These are phyloP conservation scores for Mayamaea pseudoterrestris DNA, from an alignment of 108 stramenopile genomes.

Conservation along the genomic window DNA sequence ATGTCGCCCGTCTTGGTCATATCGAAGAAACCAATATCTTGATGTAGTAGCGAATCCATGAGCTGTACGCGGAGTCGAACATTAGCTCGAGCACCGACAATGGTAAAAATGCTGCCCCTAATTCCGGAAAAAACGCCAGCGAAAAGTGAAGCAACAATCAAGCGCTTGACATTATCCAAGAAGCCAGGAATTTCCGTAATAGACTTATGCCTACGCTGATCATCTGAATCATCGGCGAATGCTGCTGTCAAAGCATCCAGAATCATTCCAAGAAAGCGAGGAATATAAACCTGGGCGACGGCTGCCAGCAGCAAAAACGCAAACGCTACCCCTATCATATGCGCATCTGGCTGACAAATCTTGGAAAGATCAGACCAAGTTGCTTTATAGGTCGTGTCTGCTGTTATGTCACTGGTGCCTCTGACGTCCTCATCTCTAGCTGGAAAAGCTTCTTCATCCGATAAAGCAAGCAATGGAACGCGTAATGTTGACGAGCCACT, in stretches of 20 bases:
- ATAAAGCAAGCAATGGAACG: conserved; percentile 20
- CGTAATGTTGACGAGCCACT: conserved; percentile 21
- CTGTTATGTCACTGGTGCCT: conserved; percentile 31
- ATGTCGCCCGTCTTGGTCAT: conserved; percentile 70
- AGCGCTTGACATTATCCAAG: conserved; percentile 24
- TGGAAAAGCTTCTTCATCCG: conserved; percentile 6
- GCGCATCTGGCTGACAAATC: conserved; percentile 26
- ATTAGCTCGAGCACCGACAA: conserved; percentile 63
- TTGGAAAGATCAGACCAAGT: conserved; percentile 25
- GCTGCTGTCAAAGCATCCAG: conserved; percentile 32
- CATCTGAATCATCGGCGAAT: conserved; percentile 10
- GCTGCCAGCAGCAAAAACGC: conserved; percentile 41
- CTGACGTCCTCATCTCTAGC: conserved; percentile 13
- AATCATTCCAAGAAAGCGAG: conserved; percentile 36
- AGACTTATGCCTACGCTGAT: conserved; percentile 8
- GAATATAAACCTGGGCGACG: conserved; percentile 33
- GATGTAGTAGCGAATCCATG: conserved; percentile 54
- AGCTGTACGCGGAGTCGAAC: conserved; percentile 45
- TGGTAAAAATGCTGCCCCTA: conserved; percentile 45
- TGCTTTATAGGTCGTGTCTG: conserved; percentile 39
- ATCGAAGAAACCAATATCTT: conserved; percentile 83
- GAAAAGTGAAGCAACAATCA: conserved; percentile 30
- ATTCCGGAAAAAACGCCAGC: conserved; percentile 61
- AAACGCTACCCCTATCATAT: conserved; percentile 28
- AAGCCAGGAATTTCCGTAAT: conserved; percentile 35